Evolutionary conservation across 768 basidiomycete genomes (phyloP).

Genomic region (Tulasnella sp.): DNA sequence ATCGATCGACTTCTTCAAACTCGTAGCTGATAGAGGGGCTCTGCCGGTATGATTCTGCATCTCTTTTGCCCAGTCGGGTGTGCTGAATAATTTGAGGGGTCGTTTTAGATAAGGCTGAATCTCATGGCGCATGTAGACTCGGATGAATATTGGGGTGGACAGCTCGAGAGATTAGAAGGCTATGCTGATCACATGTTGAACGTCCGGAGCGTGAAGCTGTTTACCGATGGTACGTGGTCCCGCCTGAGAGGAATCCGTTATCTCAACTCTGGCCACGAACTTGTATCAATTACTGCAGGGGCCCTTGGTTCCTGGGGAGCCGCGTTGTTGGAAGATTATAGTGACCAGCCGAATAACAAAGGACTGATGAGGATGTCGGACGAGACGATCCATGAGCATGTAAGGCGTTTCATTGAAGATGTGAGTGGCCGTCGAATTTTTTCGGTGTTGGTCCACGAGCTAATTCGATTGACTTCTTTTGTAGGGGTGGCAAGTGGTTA

Average conservation of each 20-base stretch:
- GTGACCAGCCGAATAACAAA: slow-evolving; percentile 60
- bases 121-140: slow-evolving; percentile 57
- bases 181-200: slow-evolving; percentile 56
- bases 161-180: slow-evolving; percentile 50
- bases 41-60: slow-evolving; percentile 49
- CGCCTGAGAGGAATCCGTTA: not conserved
- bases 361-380: slow-evolving; percentile 58
- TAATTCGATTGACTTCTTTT: not conserved
- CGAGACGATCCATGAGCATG: slow-evolving; percentile 47
- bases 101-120: slow-evolving; percentile 42
- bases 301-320: slow-evolving; percentile 92
- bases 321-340: slow-evolving; percentile 76
- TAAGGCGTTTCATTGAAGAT: slow-evolving; percentile 58
- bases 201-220: slow-evolving; percentile 64
- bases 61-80: not conserved
- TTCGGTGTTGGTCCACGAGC: not conserved
- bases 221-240: slow-evolving; percentile 58
- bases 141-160: slow-evolving; percentile 58
- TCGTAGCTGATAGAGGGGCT: slow-evolving; percentile 48
- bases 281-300: slow-evolving; percentile 36
- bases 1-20: slow-evolving; percentile 54
- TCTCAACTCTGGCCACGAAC: slow-evolving; percentile 15
- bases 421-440: slow-evolving; percentile 23
- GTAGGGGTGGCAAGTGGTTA: slow-evolving; percentile 71
- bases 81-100: not conserved